Conservation (phyloP, 1,139 yeast genomes). For the Sugiyamaella novakii region DNA sequence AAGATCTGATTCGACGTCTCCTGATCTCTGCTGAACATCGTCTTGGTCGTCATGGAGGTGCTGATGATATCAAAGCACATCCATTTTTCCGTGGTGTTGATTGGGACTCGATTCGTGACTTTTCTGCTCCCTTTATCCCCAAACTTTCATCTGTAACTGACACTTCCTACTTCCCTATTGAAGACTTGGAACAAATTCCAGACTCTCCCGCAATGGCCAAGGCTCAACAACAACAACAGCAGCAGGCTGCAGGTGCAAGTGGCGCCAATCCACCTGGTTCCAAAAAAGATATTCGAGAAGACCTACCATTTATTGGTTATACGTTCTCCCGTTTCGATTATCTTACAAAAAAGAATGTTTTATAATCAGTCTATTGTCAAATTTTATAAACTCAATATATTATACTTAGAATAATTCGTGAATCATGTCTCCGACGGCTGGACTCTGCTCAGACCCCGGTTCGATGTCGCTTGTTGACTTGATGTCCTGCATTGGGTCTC, state of each 20-base stretch:
- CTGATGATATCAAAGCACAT: slow-evolving; percentile 85
- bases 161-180: slow-evolving; percentile 97
- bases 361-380: too few species aligned
- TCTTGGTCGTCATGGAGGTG: slow-evolving; percentile 90
- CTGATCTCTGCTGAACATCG: slow-evolving; percentile 84
- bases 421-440: too few species aligned
- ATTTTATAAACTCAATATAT: too few species aligned
- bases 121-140: slow-evolving; percentile 94
- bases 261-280: slow-evolving; percentile 33
- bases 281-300: slow-evolving; percentile 68
- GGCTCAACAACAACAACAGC: slow-evolving; percentile 28
- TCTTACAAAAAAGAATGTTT: slow-evolving; percentile 81
- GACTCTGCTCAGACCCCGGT: too few species aligned
- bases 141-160: slow-evolving; percentile 86
- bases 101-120: slow-evolving; percentile 91
- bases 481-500: too few species aligned
- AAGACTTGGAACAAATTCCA: slow-evolving; percentile 92
- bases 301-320: slow-evolving; percentile 94
- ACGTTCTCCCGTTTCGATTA: slow-evolving; percentile 94
- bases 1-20: slow-evolving; percentile 81
- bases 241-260: slow-evolving; percentile 37
- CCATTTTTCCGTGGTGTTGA: slow-evolving; percentile 96
- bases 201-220: slow-evolving; percentile 58
- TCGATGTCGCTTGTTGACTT: too few species aligned
- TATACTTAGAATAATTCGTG: too few species aligned